Percentiles rank a stretch among this genome's conserved stretches.
phyloP scores from a whole-genome alignment of 176 grass and related monocot species.

The Triticum timopheevii region DNA sequence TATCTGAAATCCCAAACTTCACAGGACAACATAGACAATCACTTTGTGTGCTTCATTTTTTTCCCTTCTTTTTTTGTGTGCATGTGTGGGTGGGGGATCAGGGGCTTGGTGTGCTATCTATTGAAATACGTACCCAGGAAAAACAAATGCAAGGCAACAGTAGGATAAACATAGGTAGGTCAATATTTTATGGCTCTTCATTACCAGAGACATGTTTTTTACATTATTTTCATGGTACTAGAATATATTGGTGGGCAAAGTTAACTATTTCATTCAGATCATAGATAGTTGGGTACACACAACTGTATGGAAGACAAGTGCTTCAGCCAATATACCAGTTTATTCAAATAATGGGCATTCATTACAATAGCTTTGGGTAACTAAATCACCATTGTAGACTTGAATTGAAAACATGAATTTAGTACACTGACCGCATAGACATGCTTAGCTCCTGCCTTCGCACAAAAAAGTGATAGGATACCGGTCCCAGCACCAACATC shows the following conservation, averaged over 20 bases:
- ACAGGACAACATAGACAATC: background rate
- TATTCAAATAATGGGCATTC: background rate
- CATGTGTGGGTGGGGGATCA: too few relatives aligned
- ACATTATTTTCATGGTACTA: background rate
- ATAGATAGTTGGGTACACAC: background rate
- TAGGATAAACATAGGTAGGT: background rate
- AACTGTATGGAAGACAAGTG: background rate
- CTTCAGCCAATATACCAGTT: slow-evolving; percentile 6
- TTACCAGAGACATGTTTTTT: background rate
- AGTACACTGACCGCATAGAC: slow-evolving; percentile 77
- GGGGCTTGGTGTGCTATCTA: background rate
- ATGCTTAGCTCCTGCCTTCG: slow-evolving; percentile 95
- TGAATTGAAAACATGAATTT: slow-evolving; percentile 9
- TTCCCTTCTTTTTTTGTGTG: background rate
- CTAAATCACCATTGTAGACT: background rate
- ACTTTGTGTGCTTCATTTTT: background rate
- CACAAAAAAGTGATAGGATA: slow-evolving; percentile 96
- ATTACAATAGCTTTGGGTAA: background rate
- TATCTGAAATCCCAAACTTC: background rate
- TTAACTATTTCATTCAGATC: background rate
- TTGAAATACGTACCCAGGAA: background rate
- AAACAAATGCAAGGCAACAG: background rate
- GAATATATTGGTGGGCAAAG: background rate
- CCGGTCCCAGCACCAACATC: slow-evolving; percentile 95
- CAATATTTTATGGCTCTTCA: background rate